These are phyloP conservation scores for Euptelea pleiosperma DNA, from an alignment of 164 flowering plant genomes.

Conservation along the genomic window DNA sequence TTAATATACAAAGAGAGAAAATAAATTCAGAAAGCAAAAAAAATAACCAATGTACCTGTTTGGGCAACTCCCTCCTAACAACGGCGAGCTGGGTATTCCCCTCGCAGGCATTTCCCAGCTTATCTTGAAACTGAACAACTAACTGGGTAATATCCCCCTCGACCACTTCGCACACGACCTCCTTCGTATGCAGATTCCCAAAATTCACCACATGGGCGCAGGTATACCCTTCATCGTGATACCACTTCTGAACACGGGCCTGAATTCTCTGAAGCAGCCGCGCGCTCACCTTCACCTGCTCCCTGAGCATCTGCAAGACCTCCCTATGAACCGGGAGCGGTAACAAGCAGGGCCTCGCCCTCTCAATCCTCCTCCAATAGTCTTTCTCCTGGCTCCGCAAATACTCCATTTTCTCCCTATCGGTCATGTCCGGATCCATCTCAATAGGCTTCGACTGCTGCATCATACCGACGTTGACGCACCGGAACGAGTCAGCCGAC, in stretches of 20 bases:
- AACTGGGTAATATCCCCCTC: conserved; percentile 93
- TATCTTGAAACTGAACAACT: conserved; percentile 83
- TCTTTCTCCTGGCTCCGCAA: conserved; percentile 70
- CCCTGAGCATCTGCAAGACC: conserved; percentile 61
- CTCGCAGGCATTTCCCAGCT: conserved; percentile 89
- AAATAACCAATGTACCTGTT: conserved; percentile 45
- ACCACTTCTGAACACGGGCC: conserved; percentile 97
- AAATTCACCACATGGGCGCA: conserved; percentile 96
- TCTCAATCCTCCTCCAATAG: conserved; percentile 75
- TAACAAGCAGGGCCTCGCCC: conserved; percentile 77
- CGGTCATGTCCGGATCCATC: conserved; percentile 81
- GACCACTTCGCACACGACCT: conserved; percentile 98
- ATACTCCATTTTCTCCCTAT: conserved; percentile 67
- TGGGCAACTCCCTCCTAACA: conserved; percentile 75
- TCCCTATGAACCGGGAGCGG: conserved; percentile 52
- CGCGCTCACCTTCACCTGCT: conserved; percentile 75
- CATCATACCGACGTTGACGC: conserved; percentile 91
- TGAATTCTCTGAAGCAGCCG: conserved; percentile 82
- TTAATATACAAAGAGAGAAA: neutral
- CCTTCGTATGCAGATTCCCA: conserved; percentile 90
- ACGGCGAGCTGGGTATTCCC: conserved; percentile 79
- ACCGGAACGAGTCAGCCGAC: conserved; percentile 64
- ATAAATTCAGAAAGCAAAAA: neutral
- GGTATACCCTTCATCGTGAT: conserved; percentile 92
- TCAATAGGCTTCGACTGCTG: conserved; percentile 65